Conservation (phyloP, 108 stramenopile species). For the Cyclotella baltica region DNA sequence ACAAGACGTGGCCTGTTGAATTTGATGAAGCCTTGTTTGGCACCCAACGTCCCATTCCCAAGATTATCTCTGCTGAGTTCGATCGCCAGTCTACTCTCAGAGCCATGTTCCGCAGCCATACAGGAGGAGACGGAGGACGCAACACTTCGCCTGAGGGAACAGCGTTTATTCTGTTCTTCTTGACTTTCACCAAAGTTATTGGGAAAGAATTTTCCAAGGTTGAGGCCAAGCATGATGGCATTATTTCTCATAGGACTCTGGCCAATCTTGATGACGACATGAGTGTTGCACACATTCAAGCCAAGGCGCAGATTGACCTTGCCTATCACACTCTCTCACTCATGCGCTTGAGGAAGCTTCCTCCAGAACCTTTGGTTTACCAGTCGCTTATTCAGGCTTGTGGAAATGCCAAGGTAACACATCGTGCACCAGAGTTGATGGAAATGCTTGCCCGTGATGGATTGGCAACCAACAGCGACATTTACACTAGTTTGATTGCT, state of each 20-base stretch:
- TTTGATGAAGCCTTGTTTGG: constrained; percentile 65
- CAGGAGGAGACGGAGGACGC: constrained; percentile 38
- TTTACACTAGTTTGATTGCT: constrained; percentile 69
- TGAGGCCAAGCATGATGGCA: constrained; percentile 20
- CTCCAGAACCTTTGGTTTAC: constrained; percentile 68
- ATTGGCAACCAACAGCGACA: constrained; percentile 65
- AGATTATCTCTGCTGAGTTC: constrained; percentile 80
- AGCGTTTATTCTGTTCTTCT: constrained; percentile 80
- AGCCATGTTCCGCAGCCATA: constrained; percentile 51
- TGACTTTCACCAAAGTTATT: constrained; percentile 70
- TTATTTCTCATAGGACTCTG: background rate
- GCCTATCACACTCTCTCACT: constrained; percentile 70
- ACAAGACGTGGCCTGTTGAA: constrained; percentile 72
- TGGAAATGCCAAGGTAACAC: constrained; percentile 73
- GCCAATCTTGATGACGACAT: constrained; percentile 53
- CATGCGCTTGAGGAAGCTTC: constrained; percentile 62
- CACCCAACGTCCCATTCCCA: constrained; percentile 75
- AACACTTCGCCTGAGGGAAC: constrained; percentile 67
- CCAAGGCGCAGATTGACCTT: constrained; percentile 78
- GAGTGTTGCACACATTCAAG: constrained; percentile 75
- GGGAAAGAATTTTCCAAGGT: constrained; percentile 55
- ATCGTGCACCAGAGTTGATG: constrained; percentile 71
- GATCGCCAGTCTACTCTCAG: constrained; percentile 71
- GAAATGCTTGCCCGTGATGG: constrained; percentile 71
- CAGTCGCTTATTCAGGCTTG: constrained; percentile 84